Base-by-base conservation (phyloP, 2,329 filamentous ascomycete genomes). In the Fusarium zealandicum region DNA sequence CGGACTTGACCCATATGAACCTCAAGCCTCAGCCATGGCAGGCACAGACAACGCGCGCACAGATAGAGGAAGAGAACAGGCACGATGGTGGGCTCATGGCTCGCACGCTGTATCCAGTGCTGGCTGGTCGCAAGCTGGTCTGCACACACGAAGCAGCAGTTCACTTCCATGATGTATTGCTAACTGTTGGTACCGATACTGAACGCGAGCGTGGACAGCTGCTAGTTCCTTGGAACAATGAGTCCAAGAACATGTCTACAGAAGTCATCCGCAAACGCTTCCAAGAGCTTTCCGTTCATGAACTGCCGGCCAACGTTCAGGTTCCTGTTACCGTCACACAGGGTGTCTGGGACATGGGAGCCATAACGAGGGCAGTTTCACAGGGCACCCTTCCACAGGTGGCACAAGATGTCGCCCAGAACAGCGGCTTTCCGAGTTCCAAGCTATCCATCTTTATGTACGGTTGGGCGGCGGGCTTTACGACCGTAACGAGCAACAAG, bases 401-500 rank as follows among this genome's bases (percentile, higher is more conserved):
- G 2, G 73, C 73, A 1, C 64, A 73, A 6, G 72, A 72, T 10
- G 73, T 74, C 6, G 72, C 66, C 5, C 52, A 57, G 11, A 64
- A 66, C 31, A 69, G 70, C 12, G 64, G 62, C 2, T 72, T 77
- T 48, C 72, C 70, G 52, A 70, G 68, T 52, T 69, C 73, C 36
- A 75, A 75, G 60, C 64, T 75, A 14, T 73, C 72, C 28, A 73
- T 75, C 18, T 75, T 75, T 55, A 68, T 76, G 65, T 71, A 76
- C 20, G 75, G 75, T 4, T 77, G 75, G 75, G 69, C 65, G 13
- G 64, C 58, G 11, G 67, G 67, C 8, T 35, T 71, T 3, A 67
- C 67, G 16, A 77, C 74, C 2, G 38, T 77, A 2, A 77, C 75
- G 6, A 76, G 74, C 5, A 77, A 77, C 46, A 75, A 75, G 60